phyloP scores from a whole-genome alignment of 2,329 filamentous ascomycete species.

The Didymella arachidicola region DNA sequence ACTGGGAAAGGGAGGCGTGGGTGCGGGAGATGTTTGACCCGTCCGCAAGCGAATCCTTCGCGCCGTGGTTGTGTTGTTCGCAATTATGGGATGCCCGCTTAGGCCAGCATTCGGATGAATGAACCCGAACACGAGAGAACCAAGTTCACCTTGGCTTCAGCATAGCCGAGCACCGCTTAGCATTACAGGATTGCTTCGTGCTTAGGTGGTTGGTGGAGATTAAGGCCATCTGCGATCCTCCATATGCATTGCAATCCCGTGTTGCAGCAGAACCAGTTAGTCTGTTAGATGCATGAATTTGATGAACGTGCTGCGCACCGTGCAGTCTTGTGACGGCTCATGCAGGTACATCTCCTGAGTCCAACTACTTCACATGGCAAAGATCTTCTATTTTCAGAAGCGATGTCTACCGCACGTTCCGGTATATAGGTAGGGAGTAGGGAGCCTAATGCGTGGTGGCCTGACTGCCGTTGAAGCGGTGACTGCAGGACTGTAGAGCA shows the following conservation, averaged over 20 bases:
- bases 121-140: constrained; percentile 5
- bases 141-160: constrained; percentile 3
- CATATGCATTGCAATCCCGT: constrained; percentile 11
- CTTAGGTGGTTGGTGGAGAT: neutral
- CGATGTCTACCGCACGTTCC: neutral
- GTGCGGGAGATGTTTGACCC: constrained; percentile 4
- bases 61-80: constrained; percentile 10
- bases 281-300: neutral
- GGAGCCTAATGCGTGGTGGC: neutral
- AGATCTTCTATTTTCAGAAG: constrained; percentile 13
- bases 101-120: constrained; percentile 3
- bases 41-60: constrained; percentile 11
- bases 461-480: neutral
- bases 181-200: constrained; percentile 2
- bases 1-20: constrained; percentile 1
- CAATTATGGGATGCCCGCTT: constrained; percentile 12
- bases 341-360: constrained; percentile 13
- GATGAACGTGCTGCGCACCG: constrained; percentile 4
- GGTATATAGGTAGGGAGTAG: constrained; percentile 9
- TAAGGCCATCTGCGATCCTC: neutral
- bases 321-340: constrained; percentile 5
- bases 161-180: constrained; percentile 4
- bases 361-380: neutral
- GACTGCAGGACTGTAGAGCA: neutral
- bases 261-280: neutral